Evolutionary conservation across 805 yeast genomes (phyloP), one percentile per base, ranked within the genome.

Genomic region (Yarrowia keelungensis): DNA sequence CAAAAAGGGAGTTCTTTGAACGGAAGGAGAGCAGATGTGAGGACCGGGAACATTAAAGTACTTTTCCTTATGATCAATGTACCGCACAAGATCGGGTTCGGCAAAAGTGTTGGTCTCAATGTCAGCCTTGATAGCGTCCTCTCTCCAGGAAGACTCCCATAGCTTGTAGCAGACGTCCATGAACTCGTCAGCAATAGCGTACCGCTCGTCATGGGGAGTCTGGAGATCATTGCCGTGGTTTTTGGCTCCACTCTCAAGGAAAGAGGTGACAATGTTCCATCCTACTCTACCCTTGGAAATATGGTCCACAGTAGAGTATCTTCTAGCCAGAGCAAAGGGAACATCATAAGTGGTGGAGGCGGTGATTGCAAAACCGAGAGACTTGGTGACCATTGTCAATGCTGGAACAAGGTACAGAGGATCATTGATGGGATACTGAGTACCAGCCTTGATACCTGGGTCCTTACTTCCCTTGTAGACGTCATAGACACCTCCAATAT

Each of bases 181-280:
- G 70, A 76, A 82, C 69, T 80, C 84, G 32, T 77, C 79, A 0
- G 85, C 81, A 54, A 75, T 74, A 10, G 71, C 78, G 69, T 82
- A 82, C 68, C 85, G 78, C 67, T 77, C 77, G 26, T 78, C 82
- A 72, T 82, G 84, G 3, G 76, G 77, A 22, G 82, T 82, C 35
- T 79, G 74, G 5, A 71, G 54, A 56, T 75, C 77, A 10, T 79
- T 79, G 70, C 81, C 81, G 39, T 80, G 71, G 67, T 81, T 80
- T 69, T 80, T 74, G 2, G 84, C 80, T 3, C 82, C 84, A 73
- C 81, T 77, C 54, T 81, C 83, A 62, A 80, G 75, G 69, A 81
- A 81, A 0, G 83, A 79, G 11, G 83, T 78, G 36, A 82, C 84
- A 22, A 82, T 78, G 71, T 82, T 82, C 85, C 84, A 82, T 11